Conservation (phyloP, 208 protist species). For the Porcisia hertigi region DNA sequence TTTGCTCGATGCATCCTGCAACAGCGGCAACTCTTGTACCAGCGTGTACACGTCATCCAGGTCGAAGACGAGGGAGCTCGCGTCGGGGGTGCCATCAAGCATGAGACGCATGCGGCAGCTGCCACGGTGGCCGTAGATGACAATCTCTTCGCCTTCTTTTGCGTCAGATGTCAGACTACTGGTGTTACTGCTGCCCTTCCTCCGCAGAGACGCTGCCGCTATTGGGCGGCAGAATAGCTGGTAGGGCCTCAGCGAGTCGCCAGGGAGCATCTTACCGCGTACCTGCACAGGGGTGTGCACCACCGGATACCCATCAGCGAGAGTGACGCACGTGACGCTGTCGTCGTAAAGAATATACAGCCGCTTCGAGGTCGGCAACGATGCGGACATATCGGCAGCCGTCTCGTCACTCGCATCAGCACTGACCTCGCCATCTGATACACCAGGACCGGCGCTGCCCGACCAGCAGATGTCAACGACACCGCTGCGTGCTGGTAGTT, state of each 20-base stretch:
- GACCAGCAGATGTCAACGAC: slow-evolving; percentile 66
- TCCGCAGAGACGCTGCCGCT: neutral
- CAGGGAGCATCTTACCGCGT: slow-evolving; percentile 15
- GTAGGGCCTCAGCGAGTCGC: slow-evolving; percentile 26
- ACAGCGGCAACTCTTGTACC: slow-evolving; percentile 26
- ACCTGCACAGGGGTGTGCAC: slow-evolving; percentile 40
- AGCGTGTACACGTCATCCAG: slow-evolving; percentile 28
- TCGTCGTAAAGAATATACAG: slow-evolving; percentile 75
- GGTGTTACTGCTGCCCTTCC: neutral
- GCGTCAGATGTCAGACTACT: neutral
- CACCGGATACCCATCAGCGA: slow-evolving; percentile 53
- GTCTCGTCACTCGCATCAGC: neutral
- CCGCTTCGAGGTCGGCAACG: slow-evolving; percentile 3
- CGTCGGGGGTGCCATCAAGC: slow-evolving; percentile 62
- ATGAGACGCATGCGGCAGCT: slow-evolving; percentile 41
- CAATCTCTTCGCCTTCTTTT: slow-evolving; percentile 18
- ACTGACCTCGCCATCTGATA: neutral
- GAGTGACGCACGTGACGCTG: slow-evolving; percentile 53
- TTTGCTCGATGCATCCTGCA: slow-evolving; percentile 6
- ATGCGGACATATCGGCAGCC: neutral
- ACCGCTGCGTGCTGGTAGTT: slow-evolving; percentile 56
- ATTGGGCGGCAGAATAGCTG: slow-evolving; percentile 23
- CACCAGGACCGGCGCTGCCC: slow-evolving; percentile 1
- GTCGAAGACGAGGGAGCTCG: slow-evolving; percentile 35
- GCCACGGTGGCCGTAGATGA: slow-evolving; percentile 49